These are phyloP conservation scores for Mayamaea pseudoterrestris DNA, from an alignment of 108 stramenopile genomes.

Conservation along the genomic window DNA sequence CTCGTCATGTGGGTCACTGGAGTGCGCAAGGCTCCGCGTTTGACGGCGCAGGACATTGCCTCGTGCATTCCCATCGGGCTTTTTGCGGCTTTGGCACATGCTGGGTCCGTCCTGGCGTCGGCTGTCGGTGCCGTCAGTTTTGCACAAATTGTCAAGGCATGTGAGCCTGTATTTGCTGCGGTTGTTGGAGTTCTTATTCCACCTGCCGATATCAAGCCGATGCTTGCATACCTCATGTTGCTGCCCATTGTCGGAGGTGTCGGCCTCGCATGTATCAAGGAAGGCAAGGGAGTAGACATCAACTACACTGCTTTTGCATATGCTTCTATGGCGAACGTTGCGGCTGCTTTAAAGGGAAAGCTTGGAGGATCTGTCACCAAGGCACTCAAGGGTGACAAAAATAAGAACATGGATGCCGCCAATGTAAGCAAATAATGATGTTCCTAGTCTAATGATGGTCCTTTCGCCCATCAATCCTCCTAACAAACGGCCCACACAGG, in stretches of 20 bases:
- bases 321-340: constrained; percentile 88
- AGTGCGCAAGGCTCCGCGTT: constrained; percentile 65
- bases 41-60: constrained; percentile 52
- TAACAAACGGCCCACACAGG: too few species aligned
- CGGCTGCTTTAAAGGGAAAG: constrained; percentile 81
- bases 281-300: constrained; percentile 86
- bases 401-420: constrained; percentile 92
- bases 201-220: constrained; percentile 70
- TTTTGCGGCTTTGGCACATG: constrained; percentile 57
- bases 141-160: constrained; percentile 94
- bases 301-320: constrained; percentile 79
- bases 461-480: too few species aligned
- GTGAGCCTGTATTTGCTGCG: constrained; percentile 92
- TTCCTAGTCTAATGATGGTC: too few species aligned
- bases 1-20: constrained; percentile 61
- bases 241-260: constrained; percentile 91
- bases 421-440: too few species aligned
- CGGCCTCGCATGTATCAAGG: constrained; percentile 79
- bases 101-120: constrained; percentile 74
- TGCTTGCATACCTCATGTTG: constrained; percentile 72
- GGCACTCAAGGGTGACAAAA: constrained; percentile 60
- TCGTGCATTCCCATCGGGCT: constrained; percentile 74
- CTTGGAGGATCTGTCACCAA: constrained; percentile 83
- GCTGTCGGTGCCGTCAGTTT: constrained; percentile 93
- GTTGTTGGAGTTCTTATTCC: constrained; percentile 75